A percentile compares a stretch with the other conserved stretches of the same genome.
These are phyloP conservation scores for Candida chauliodis DNA, from an alignment of 805 yeast species.

Conservation along the genomic window DNA sequence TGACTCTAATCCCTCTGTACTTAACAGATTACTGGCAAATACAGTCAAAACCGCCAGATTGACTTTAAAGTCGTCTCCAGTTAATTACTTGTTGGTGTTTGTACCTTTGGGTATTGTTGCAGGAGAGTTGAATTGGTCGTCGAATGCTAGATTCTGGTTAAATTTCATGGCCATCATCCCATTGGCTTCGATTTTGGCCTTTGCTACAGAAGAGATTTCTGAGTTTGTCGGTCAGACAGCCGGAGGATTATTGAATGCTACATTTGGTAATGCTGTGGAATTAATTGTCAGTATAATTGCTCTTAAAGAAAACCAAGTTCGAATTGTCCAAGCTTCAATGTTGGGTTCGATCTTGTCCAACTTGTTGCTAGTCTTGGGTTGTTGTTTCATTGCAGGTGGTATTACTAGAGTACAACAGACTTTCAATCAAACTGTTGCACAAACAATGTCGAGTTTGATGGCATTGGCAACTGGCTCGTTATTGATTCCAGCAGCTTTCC, in stretches of 20 bases:
- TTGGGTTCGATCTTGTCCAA: constrained; percentile 90
- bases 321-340: constrained; percentile 97
- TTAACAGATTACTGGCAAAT: background rate
- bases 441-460: constrained; percentile 92
- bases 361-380: constrained; percentile 85
- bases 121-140: constrained; percentile 54
- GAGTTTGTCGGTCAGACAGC: constrained; percentile 85
- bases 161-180: constrained; percentile 92
- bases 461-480: constrained; percentile 87
- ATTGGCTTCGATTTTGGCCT: constrained; percentile 83
- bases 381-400: constrained; percentile 93
- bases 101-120: constrained; percentile 89
- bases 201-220: constrained; percentile 89
- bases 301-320: constrained; percentile 74
- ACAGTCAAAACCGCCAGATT: constrained; percentile 15
- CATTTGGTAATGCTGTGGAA: constrained; percentile 97
- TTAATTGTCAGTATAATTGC: constrained; percentile 93
- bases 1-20: background rate
- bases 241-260: constrained; percentile 93
- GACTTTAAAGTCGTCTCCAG: constrained; percentile 56
- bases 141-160: constrained; percentile 57
- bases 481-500: constrained; percentile 94
- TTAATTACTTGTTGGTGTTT: constrained; percentile 71
- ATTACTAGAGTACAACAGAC: constrained; percentile 78
- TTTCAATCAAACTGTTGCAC: constrained; percentile 96